A percentile compares a stretch with the other conserved stretches of the same genome.
phyloP scores from a whole-genome alignment of 225 moss, liverwort and hornwort genomes.

The Sphagnum contortum region DNA sequence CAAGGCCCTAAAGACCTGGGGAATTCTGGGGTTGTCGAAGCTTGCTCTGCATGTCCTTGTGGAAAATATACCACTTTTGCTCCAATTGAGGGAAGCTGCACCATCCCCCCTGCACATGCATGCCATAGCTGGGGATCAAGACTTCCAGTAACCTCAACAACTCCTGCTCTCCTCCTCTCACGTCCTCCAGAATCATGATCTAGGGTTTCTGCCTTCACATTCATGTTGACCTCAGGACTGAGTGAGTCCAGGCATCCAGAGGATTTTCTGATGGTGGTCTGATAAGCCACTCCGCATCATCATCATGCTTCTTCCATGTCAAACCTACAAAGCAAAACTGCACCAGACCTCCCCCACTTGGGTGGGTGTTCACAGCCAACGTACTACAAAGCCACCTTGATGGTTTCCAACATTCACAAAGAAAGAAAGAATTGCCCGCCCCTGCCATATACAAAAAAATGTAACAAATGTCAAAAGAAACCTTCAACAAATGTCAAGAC shows the following conservation, averaged over 20 bases:
- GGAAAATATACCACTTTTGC: conserved; percentile 95
- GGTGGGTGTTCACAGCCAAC: too few species aligned
- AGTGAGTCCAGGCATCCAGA: conserved; percentile 65
- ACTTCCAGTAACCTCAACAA: conserved; percentile 43
- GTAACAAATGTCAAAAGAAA: too few species aligned
- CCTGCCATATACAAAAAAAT: too few species aligned
- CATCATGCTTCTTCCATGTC: too few species aligned
- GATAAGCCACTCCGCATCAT: too few species aligned
- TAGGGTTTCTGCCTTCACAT: conserved; percentile 83
- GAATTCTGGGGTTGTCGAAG: conserved; percentile 88
- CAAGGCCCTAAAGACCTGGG: conserved; percentile 58
- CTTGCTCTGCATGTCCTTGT: conserved; percentile 97
- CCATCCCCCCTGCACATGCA: conserved; percentile 98
- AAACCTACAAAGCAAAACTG: too few species aligned
- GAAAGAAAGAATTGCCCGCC: too few species aligned
- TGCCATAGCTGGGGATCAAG: conserved; percentile 98
- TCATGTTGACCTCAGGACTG: conserved; percentile 70
- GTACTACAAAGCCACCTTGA: too few species aligned
- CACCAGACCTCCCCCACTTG: too few species aligned
- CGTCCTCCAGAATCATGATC: conserved; percentile 48
- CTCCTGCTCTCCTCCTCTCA: conserved; percentile 27
- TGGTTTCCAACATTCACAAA: too few species aligned
- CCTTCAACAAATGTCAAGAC: too few species aligned
- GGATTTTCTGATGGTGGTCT: too few species aligned
- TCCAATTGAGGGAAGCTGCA: conserved; percentile 87